Evolutionary conservation across 208 protist genomes (phyloP).

Genomic region (Strigomonas galati): DNA sequence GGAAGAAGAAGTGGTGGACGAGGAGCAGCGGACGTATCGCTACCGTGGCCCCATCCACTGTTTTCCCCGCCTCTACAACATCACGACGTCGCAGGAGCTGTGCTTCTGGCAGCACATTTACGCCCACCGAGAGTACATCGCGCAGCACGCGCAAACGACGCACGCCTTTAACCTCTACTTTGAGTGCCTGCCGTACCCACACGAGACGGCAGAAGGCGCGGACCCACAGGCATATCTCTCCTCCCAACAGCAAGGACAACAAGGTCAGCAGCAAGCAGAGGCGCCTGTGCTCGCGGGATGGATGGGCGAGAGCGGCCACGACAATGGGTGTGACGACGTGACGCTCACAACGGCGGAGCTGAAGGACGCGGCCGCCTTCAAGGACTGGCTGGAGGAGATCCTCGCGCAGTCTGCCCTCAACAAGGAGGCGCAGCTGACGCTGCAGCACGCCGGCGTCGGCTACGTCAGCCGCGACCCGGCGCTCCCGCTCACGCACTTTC

Average conservation of each 20-base stretch:
- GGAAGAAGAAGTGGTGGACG: slow-evolving; percentile 17
- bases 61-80: slow-evolving; percentile 74
- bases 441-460: slow-evolving; percentile 52
- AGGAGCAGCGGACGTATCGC: slow-evolving; percentile 33
- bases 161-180: slow-evolving; percentile 71
- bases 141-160: slow-evolving; percentile 52
- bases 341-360: slow-evolving; percentile 50
- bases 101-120: slow-evolving; percentile 57
- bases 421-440: slow-evolving; percentile 37
- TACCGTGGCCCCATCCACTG: slow-evolving; percentile 68
- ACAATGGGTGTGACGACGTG: slow-evolving; percentile 45
- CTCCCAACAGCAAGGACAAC: too few species aligned
- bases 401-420: slow-evolving; percentile 75
- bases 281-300: slow-evolving; percentile 38
- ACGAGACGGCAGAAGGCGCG: not conserved
- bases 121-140: slow-evolving; percentile 58
- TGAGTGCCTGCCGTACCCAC: slow-evolving; percentile 57
- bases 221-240: too few species aligned
- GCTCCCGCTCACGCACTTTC: slow-evolving; percentile 66
- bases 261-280: not conserved
- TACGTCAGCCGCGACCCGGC: slow-evolving; percentile 67
- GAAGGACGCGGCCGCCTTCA: slow-evolving; percentile 35
- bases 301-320: slow-evolving; percentile 45
- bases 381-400: slow-evolving; percentile 72
- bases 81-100: slow-evolving; percentile 46